phyloP scores from a whole-genome alignment of 768 basidiomycete species.

The Xerocomus brunneocitrinus region DNA sequence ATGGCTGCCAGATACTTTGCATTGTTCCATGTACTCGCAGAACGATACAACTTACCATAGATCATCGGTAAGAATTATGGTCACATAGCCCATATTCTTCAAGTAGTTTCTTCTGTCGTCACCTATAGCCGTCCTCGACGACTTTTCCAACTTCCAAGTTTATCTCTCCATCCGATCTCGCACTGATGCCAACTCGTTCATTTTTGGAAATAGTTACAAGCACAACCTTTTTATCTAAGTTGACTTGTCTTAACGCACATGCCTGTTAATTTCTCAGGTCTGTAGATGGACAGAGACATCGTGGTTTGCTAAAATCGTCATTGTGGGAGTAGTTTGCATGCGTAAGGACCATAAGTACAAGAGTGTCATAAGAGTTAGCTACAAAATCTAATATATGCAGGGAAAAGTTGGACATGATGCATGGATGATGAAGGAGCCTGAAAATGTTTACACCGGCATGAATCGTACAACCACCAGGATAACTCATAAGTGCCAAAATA shows the following conservation, averaged over 20 bases:
- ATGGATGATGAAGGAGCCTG: neutral
- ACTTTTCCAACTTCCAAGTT: no score
- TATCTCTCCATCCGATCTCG: no score
- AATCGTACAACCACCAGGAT: neutral
- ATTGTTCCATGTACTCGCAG: constrained; percentile 52
- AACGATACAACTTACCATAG: constrained; percentile 20
- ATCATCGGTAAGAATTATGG: constrained; percentile 16
- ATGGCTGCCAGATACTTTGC: neutral
- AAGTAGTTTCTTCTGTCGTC: no score
- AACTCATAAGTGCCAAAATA: neutral
- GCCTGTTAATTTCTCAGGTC: no score
- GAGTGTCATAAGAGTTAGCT: neutral
- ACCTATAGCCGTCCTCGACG: no score
- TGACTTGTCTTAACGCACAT: no score
- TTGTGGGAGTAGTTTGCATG: no score
- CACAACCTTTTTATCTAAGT: no score
- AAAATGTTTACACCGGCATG: neutral
- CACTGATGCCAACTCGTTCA: no score
- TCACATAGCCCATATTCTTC: neutral
- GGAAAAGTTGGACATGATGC: neutral
- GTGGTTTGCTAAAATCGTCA: no score
- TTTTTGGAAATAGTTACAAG: no score
- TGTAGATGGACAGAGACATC: no score
- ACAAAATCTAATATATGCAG: neutral
- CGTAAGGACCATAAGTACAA: neutral